A percentile compares a stretch with the other conserved stretches of the same genome.
These are phyloP conservation scores for Penicillium sp. DNA, from an alignment of 2,329 filamentous ascomycete genomes.

Conservation along the genomic window DNA sequence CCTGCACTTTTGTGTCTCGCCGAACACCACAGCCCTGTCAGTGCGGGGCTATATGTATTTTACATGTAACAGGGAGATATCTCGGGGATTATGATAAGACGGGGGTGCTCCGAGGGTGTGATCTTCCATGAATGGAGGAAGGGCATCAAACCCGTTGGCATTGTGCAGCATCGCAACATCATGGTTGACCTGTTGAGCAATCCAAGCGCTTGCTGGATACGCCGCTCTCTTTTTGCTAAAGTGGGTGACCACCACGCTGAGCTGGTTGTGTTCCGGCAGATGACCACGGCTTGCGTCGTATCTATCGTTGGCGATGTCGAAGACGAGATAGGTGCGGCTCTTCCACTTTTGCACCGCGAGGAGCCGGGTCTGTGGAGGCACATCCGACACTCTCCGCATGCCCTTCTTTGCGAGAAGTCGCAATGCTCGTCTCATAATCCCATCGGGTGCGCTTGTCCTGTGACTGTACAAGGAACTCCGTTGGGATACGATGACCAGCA, in stretches of 20 bases:
- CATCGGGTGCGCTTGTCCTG: conserved; percentile 15
- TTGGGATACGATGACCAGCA: conserved; percentile 21
- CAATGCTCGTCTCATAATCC: conserved; percentile 16
- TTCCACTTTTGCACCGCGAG: conserved; percentile 20
- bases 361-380: conserved; percentile 9
- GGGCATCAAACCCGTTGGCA: conserved; percentile 17
- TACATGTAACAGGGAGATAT: conserved; percentile 18
- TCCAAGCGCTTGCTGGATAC: conserved; percentile 17
- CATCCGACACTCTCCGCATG: conserved; percentile 1
- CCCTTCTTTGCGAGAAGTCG: conserved; percentile 13
- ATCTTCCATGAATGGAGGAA: conserved; percentile 21
- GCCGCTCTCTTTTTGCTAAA: conserved; percentile 20
- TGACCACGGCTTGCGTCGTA: conserved; percentile 21
- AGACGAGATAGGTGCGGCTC: conserved; percentile 22
- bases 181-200: conserved; percentile 20
- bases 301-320: conserved; percentile 19
- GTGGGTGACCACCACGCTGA: conserved; percentile 20
- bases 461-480: conserved; percentile 14
- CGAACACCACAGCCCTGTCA: too few relatives aligned
- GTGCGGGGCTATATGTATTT: conserved; percentile 6
- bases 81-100: conserved; percentile 18
- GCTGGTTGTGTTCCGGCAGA: conserved; percentile 22
- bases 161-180: conserved; percentile 23
- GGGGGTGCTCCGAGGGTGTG: conserved; percentile 17
- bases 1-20: too few relatives aligned